Evolutionary conservation across 805 yeast species (phyloP).

Genomic region (Yarrowia deformans): DNA sequence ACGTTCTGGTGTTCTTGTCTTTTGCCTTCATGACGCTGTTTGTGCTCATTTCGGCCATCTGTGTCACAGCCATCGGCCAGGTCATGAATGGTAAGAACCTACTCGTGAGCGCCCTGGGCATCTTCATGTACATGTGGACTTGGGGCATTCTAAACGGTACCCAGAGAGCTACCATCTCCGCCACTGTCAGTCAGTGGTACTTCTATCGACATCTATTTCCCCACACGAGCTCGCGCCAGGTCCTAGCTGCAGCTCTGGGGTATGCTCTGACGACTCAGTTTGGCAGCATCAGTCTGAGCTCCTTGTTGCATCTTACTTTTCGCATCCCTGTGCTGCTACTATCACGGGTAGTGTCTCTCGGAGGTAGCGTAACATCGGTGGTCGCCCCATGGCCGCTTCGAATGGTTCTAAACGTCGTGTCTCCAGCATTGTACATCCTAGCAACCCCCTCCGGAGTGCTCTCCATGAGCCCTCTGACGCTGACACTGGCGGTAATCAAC

Average conservation of each 20-base stretch:
- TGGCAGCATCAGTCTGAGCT: conserved; percentile 51
- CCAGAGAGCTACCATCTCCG: conserved; percentile 51
- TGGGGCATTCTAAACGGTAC: conserved; percentile 53
- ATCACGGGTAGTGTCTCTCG: conserved; percentile 46
- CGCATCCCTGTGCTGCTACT: conserved; percentile 52
- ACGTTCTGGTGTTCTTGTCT: conserved; percentile 48
- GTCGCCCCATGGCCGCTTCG: conserved; percentile 40
- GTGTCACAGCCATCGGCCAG: conserved; percentile 45
- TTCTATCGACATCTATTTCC: conserved; percentile 47
- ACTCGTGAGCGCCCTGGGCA: conserved; percentile 44
- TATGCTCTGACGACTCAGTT: conserved; percentile 49
- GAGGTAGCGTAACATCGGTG: background rate
- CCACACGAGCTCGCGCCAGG: conserved; percentile 42
- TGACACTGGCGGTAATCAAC: conserved; percentile 51
- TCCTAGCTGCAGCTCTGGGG: conserved; percentile 45
- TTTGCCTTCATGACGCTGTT: conserved; percentile 47
- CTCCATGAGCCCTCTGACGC: conserved; percentile 51
- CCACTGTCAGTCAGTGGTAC: conserved; percentile 53
- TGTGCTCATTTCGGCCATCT: conserved; percentile 49
- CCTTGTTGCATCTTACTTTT: conserved; percentile 48
- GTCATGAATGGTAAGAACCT: conserved; percentile 12
- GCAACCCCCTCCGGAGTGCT: conserved; percentile 47
- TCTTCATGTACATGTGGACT: conserved; percentile 54
- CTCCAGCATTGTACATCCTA: conserved; percentile 42
- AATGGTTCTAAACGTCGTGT: conserved; percentile 38